Evolutionary conservation across 768 basidiomycete species (phyloP), one percentile per base, ranked within the genome.

Genomic region (Suillus subaureus): DNA sequence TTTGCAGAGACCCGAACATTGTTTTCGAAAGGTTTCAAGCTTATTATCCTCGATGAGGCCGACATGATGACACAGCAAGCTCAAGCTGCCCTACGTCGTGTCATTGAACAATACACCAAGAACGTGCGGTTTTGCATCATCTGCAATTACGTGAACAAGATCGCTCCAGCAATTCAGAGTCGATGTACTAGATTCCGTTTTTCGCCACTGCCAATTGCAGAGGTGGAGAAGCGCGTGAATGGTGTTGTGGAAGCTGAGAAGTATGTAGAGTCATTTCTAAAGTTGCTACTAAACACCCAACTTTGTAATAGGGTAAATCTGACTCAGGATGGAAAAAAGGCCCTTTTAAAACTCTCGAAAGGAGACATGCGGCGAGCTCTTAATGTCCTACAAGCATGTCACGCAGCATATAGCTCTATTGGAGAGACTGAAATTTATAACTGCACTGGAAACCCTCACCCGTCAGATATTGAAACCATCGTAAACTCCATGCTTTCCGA

Each of bases 11-110:
- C 96, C 16, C 88, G 95, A 61, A 97, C 95, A 12, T 79, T 98
- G 7, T 91, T 89, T 74, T 88, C 94, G 15, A 96, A 96, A 72
- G 94, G 94, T 21, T 99, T 90, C 86, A 99, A 99, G 73, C 89
- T 99, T 75, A 97, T 99, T 77, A 89, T 99, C 67, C 87, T 99
- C 40, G 97, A 99, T 70, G 97, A 99, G 78, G 97, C 97, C n/a
- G 97, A 99, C 82, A 97, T 97, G 97, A 99, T 99, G 97, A 99
- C 97, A 0, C 91, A 95, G 68, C 91, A 93, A 64, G 97, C 97
- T 1, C 97, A 99, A 74, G 93, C 96, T 4, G 97, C 97, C 31
- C 86, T 99, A 37, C 92, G 97, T 35, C 91, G 97, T 71, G 92
- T 99, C 42, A 98, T 99, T 70, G 97, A 99, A 78, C 96, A 97